Evolutionary conservation across 1,139 yeast genomes (phyloP).

Genomic region (Magnusiomyces suaveolens): DNA sequence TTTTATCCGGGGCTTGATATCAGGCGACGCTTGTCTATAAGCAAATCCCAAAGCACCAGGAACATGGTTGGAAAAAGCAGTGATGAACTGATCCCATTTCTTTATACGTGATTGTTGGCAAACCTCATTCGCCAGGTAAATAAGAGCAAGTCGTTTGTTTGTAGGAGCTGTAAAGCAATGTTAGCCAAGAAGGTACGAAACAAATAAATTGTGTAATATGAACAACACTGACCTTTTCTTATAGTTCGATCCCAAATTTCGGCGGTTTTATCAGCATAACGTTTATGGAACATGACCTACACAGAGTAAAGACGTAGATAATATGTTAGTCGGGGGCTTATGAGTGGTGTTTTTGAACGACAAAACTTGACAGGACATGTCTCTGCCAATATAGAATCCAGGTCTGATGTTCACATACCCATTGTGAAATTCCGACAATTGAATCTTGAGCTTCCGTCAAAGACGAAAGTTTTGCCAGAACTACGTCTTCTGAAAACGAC

Average conservation of each 20-base stretch:
- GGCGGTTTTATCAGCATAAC: constrained; percentile 54
- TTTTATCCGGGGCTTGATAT: constrained; percentile 45
- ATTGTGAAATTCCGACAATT: constrained; percentile 72
- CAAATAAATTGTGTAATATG: constrained; percentile 10
- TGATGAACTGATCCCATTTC: constrained; percentile 48
- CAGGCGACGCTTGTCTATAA: constrained; percentile 24
- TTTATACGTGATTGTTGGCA: constrained; percentile 72
- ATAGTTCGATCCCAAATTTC: constrained; percentile 50
- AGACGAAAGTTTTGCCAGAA: constrained; percentile 46
- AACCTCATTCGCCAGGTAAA: constrained; percentile 74
- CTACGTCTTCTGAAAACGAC: constrained; percentile 54
- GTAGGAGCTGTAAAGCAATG: constrained; percentile 30
- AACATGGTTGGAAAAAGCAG: constrained; percentile 42
- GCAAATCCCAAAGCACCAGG: constrained; percentile 33
- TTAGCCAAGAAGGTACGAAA: too few relatives aligned
- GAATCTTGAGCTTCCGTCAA: constrained; percentile 75
- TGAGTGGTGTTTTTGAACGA: not conserved
- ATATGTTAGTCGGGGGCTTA: not conserved
- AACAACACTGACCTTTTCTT: constrained; percentile 21
- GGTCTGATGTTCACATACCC: too few relatives aligned
- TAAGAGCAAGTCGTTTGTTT: constrained; percentile 45
- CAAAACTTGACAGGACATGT: too few relatives aligned
- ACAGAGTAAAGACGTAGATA: not conserved
- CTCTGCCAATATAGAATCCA: too few relatives aligned
- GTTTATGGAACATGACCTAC: constrained; percentile 52